Conservation (phyloP, 2,329 filamentous ascomycete species). For the Ophiostoma pallidulum region DNA sequence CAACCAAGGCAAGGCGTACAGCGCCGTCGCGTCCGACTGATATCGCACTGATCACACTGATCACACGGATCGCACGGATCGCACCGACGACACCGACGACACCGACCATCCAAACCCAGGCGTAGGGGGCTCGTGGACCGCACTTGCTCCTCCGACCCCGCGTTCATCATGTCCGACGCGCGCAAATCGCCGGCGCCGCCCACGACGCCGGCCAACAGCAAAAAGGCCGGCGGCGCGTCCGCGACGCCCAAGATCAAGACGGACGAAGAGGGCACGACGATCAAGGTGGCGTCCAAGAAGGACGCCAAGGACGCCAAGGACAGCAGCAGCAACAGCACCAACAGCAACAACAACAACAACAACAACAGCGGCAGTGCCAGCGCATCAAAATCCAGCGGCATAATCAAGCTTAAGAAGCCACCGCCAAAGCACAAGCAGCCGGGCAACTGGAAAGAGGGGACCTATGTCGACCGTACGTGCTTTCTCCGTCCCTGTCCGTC, state of each 20-base stretch:
- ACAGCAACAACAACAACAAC: constrained; percentile 23
- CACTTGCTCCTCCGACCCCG: too few species aligned
- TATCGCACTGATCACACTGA: too few species aligned
- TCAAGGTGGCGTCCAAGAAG: constrained; percentile 54
- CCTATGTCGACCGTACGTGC: constrained; percentile 49
- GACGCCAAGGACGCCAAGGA: constrained; percentile 27
- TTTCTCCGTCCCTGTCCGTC: neutral
- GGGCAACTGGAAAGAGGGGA: constrained; percentile 64
- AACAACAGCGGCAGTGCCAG: neutral
- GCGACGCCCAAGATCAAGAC: constrained; percentile 32
- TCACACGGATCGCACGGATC: too few species aligned
- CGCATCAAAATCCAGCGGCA: constrained; percentile 30
- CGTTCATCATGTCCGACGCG: constrained; percentile 21
- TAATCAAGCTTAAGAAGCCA: constrained; percentile 54
- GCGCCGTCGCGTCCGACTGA: too few species aligned
- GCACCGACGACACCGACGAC: too few species aligned
- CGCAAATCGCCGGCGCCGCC: constrained; percentile 22
- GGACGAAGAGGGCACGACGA: constrained; percentile 51
- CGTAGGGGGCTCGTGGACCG: too few species aligned
- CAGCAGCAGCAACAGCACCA: too few species aligned
- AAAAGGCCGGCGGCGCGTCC: constrained; percentile 8
- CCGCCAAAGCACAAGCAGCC: constrained; percentile 54
- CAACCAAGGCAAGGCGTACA: too few species aligned
- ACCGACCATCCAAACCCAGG: too few species aligned
- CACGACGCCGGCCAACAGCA: constrained; percentile 8